Evolutionary conservation across 805 yeast species (phyloP), one percentile per base, ranked within the genome.

Genomic region (Schwanniomyces polymorphus): DNA sequence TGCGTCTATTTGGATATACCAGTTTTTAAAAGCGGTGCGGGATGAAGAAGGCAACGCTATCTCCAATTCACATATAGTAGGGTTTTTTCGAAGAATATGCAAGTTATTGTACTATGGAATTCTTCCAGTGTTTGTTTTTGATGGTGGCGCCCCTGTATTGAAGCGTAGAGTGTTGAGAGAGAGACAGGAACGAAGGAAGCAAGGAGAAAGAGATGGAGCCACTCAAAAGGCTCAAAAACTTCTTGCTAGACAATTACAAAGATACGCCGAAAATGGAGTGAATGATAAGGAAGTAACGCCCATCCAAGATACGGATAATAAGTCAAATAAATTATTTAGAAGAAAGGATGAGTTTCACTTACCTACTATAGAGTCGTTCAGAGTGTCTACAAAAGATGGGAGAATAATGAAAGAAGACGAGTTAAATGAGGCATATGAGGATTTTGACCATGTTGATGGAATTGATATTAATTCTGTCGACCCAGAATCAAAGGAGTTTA

Each of bases 1-100:
- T 74, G 99, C 99, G 0, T 92, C 98, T 2, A 94, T 94, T 53
- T 94, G 99, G 99, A 87, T 94, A 45, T 94, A 94, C 62, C 99
- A 94, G 64, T 94, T 94, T 60, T 72, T 94, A 53, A 94, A 92
- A 63, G 98, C 98, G 0, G 95, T 94, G 18, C 78, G 98, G 55
- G 96, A 91, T 62, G 69, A 80, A 34, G 86, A 86, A 27, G 99
- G 98, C 7, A 81, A 86, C 49, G 80, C 88, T 0, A 64, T 91
- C 49, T 76, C 79, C 27, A 87, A 84, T 50, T 85, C 97, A 0
- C 99, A 94, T 63, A 81, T 94, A 16, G 88, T 91, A n/a, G 99
- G 99, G 7, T 94, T 94, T 59, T 92, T 92, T 64, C 71, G 98
- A 52, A 76, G 99, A 45, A 91, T 94, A 12, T 91, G 98, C 69